Conservation (phyloP, 2,329 filamentous ascomycete species). For the Colletotrichum spinosum region DNA sequence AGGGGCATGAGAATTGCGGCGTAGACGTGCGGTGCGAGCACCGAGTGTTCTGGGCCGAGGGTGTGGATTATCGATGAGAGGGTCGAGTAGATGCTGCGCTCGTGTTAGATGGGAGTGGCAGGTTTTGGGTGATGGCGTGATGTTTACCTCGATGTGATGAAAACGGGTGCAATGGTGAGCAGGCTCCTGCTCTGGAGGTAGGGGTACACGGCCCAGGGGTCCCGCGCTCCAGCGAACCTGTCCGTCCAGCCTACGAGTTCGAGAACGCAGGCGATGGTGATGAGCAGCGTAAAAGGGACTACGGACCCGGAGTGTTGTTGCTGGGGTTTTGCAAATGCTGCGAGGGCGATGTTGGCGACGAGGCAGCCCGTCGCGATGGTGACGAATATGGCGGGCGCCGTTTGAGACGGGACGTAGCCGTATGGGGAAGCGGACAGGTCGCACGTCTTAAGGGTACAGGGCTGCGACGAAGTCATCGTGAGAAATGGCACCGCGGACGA, state of each 20-base stretch:
- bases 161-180: constrained; percentile 44
- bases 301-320: constrained; percentile 7
- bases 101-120: background rate
- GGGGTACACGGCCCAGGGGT: constrained; percentile 42
- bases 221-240: constrained; percentile 39
- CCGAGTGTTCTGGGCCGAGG: constrained; percentile 45
- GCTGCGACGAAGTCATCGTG: constrained; percentile 9
- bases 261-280: constrained; percentile 41
- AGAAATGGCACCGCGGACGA: background rate
- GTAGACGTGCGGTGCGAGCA: constrained; percentile 41
- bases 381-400: constrained; percentile 38
- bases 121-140: background rate
- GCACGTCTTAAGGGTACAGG: constrained; percentile 40
- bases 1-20: constrained; percentile 42
- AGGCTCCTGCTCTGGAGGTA: constrained; percentile 41
- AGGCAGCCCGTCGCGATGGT: constrained; percentile 39
- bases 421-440: constrained; percentile 40
- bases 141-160: constrained; percentile 42
- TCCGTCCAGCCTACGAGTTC: constrained; percentile 42
- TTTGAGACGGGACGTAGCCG: constrained; percentile 41
- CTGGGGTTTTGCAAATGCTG: constrained; percentile 21
- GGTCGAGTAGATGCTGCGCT: constrained; percentile 44
- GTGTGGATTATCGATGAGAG: constrained; percentile 42
- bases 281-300: constrained; percentile 38
- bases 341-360: constrained; percentile 37